Evolutionary conservation across 805 yeast genomes (phyloP), one percentile per base, ranked within the genome.

Genomic region (Yarrowia sp.): DNA sequence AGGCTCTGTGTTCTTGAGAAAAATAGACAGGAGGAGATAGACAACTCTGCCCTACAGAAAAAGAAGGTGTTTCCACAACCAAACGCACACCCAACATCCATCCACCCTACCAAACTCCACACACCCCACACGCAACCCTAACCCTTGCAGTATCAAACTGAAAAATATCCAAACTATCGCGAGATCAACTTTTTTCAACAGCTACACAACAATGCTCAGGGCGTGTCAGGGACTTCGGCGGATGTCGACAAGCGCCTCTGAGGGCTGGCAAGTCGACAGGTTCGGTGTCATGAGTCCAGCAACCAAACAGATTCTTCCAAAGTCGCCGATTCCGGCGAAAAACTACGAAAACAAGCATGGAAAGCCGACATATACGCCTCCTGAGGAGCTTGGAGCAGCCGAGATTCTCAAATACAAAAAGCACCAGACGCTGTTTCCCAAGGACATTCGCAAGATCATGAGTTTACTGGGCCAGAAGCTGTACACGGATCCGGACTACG

Each of bases 171-270:
- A 22, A 39, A 39, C 18, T 13, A 14, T 21, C 14, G 8, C 25
- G n/a, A 22, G 44, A 39, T 22, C 44, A 39, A 14, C 44, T 14
- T 8, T 14, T 16, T 21, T 10, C 49, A 25, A 14, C n/a, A 42
- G 10, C 36, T n/a, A 25, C 49, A 42, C 49, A 21, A 32, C 39
- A 49, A 49, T 49, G 56, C 56, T 39, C 25, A 33, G 36, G 39
- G 41, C 31, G 29, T 32, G 21, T 22, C 31, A n/a, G 39, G 56
- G 56, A 10, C 4, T 49, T 14, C 33, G 56, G 29, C 56, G 56
- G 31, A 49, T 49, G 39, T 49, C 56, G 31, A 49, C 56, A 4
- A 33, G 31, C 22, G 27, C 39, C 6, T 21, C n/a, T 6, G 32
- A 25, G n/a, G 31, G 3, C 21, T 49, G 56, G 56, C 7, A 5